Percentiles rank a stretch among this genome's conserved stretches.
These are phyloP conservation scores for Debaryomyces castellii DNA, from an alignment of 805 yeast species.

Conservation along the genomic window DNA sequence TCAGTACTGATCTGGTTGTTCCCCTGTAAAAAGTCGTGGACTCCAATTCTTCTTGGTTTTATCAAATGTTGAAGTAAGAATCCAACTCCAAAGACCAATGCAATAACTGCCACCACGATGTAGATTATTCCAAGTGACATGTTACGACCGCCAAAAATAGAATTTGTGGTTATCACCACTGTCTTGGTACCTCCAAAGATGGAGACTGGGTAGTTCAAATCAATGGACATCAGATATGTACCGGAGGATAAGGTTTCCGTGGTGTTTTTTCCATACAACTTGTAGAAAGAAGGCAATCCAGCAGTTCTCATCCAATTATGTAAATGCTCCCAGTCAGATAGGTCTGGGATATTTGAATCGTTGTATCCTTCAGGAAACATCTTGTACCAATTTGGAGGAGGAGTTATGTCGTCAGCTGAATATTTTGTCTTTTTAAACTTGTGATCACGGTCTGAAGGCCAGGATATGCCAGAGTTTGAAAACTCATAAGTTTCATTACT, in stretches of 20 bases:
- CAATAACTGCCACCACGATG: conserved; percentile 76
- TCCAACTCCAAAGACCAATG: conserved; percentile 66
- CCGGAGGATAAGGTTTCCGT: conserved; percentile 58
- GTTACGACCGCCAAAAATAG: conserved; percentile 86
- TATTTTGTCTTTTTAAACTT: conserved; percentile 75
- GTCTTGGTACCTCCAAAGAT: conserved; percentile 89
- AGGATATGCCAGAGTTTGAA: conserved; percentile 67
- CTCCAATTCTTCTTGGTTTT: conserved; percentile 83
- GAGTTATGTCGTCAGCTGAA: conserved; percentile 68
- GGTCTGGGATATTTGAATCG: conserved; percentile 73
- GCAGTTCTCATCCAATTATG: conserved; percentile 99
- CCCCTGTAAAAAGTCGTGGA: conserved; percentile 57
- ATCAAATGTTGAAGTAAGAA: conserved; percentile 81
- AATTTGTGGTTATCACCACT: conserved; percentile 74
- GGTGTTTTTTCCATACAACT: conserved; percentile 75
- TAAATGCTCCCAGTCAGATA: conserved; percentile 75
- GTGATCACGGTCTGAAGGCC: conserved; percentile 70
- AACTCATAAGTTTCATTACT: conserved; percentile 45
- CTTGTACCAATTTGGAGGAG: conserved; percentile 90
- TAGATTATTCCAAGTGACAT: conserved; percentile 82
- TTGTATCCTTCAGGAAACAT: conserved; percentile 86
- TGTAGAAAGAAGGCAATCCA: conserved; percentile 85
- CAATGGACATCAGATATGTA: conserved; percentile 65
- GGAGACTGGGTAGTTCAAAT: conserved; percentile 76
- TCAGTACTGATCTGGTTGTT: conserved; percentile 15